Evolutionary conservation across 2,329 filamentous ascomycete genomes (phyloP), one percentile per base, ranked within the genome.

Genomic region (Fusarium sp.): DNA sequence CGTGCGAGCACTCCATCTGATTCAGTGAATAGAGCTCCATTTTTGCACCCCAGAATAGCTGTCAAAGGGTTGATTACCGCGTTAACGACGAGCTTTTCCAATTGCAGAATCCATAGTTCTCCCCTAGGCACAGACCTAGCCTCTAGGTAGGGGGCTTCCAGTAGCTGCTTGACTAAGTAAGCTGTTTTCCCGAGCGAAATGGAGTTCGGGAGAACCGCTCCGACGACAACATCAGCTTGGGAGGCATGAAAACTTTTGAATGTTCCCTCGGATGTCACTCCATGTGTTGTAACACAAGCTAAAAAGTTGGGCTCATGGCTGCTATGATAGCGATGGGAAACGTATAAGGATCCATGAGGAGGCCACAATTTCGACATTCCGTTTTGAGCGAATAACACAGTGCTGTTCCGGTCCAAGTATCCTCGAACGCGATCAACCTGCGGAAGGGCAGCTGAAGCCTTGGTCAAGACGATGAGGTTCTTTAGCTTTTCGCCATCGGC

Each of bases 11-110:
- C 82, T 15, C 81, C 78, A 13, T 78, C 73, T 66, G 86, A 85
- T 70, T 90, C 89, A 71, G 87, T 87, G 22, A 97, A 90, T 0
- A 98, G 81, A 10, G 87, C 87, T n/a, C 95, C 94, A 76, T 98
- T 98, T 70, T 90, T 90, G 79, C 91, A 92, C 61, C 93, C 88
- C 63, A 96, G 85, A 15, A 98, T 83, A 2, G 92, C 92, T 1
- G 94, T 96, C n/a, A 98, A 83, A 0, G 96, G 94, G 79, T 98
- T 97, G 77, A 98, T 90, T 38, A 95, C 85, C 41, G 90, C 87
- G 79, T 97, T 98, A 58, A 95, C 86, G 2, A 93, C 92, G 3
- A 98, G 86, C 81, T 98, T 98, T 78, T 97, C 94, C 7, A 98
- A 88, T 83, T 98, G 95, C n/a, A 87, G 77, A 15, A 86, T 72